phyloP scores from a whole-genome alignment of 345 rosid genomes.

The Toxicodendron radicans region DNA sequence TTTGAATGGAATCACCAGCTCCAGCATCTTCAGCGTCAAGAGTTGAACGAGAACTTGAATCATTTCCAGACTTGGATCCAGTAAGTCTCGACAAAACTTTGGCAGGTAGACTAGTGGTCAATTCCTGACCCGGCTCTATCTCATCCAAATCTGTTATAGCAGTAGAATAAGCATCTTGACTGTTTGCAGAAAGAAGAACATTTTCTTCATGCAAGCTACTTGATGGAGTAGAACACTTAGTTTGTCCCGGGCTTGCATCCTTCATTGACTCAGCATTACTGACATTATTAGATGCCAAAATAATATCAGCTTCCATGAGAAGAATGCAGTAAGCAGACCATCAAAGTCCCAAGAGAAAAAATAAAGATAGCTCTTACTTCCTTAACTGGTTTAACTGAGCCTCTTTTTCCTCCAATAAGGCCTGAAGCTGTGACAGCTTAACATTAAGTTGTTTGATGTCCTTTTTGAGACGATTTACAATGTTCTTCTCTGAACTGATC shows the following conservation, averaged over 20 bases:
- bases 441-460: slow-evolving; percentile 59
- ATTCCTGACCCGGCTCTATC: slow-evolving; percentile 30
- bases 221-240: slow-evolving; percentile 32
- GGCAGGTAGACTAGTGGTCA: slow-evolving; percentile 23
- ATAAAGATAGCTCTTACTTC: slow-evolving; percentile 37
- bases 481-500: slow-evolving; percentile 57
- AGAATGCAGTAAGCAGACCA: slow-evolving; percentile 10
- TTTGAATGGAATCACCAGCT: slow-evolving; percentile 27
- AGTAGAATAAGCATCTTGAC: slow-evolving; percentile 28
- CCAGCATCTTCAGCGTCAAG: slow-evolving; percentile 25
- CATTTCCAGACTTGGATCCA: slow-evolving; percentile 26
- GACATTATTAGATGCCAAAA: slow-evolving; percentile 26
- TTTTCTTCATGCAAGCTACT: slow-evolving; percentile 38
- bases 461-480: slow-evolving; percentile 47
- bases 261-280: slow-evolving; percentile 35
- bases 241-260: slow-evolving; percentile 30
- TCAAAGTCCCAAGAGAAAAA: neutral
- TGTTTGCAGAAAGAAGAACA: slow-evolving; percentile 24
- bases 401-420: slow-evolving; percentile 62
- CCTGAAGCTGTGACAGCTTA: slow-evolving; percentile 66
- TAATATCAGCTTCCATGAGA: slow-evolving; percentile 14
- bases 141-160: slow-evolving; percentile 20
- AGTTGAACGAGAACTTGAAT: slow-evolving; percentile 28
- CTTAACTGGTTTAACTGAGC: slow-evolving; percentile 41
- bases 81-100: slow-evolving; percentile 20